These are phyloP conservation scores for Solanum gandarillasii DNA, from an alignment of 257 asterid genomes.

Conservation along the genomic window DNA sequence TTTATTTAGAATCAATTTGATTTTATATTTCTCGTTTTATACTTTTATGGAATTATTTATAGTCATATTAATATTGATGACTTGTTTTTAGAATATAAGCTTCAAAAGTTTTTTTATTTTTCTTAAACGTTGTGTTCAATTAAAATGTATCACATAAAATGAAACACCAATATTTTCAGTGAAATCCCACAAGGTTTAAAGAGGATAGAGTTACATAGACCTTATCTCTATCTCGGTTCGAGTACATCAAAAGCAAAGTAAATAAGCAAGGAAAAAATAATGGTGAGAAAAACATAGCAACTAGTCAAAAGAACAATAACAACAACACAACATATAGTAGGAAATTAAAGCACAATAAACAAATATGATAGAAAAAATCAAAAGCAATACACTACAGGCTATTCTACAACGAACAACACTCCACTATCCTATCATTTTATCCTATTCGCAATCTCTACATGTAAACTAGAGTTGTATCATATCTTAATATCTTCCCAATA, in stretches of 20 bases:
- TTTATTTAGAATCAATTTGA: not conserved
- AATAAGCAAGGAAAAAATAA: not conserved
- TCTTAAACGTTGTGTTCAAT: not conserved
- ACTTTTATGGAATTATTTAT: not conserved
- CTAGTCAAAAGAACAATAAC: not conserved
- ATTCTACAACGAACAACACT: not conserved
- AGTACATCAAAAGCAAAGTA: not conserved
- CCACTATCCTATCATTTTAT: not conserved
- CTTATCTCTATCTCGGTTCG: not conserved
- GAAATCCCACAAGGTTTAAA: not conserved
- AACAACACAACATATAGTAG: not conserved
- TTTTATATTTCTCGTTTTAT: not conserved
- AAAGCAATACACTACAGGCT: not conserved
- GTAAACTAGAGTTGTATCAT: not conserved
- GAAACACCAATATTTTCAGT: no score
- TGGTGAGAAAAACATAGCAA: no score
- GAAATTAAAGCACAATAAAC: not conserved
- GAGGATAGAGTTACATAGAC: accelerated
- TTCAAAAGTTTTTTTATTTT: not conserved
- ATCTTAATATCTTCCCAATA: no score
- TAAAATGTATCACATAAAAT: not conserved
- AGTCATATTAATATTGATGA: not conserved
- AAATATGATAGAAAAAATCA: not conserved
- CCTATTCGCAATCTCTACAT: not conserved
- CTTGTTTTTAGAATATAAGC: not conserved